Evolutionary conservation across 495 filamentous ascomycete species (phyloP).

Genomic region (Penicillium waksmanii): DNA sequence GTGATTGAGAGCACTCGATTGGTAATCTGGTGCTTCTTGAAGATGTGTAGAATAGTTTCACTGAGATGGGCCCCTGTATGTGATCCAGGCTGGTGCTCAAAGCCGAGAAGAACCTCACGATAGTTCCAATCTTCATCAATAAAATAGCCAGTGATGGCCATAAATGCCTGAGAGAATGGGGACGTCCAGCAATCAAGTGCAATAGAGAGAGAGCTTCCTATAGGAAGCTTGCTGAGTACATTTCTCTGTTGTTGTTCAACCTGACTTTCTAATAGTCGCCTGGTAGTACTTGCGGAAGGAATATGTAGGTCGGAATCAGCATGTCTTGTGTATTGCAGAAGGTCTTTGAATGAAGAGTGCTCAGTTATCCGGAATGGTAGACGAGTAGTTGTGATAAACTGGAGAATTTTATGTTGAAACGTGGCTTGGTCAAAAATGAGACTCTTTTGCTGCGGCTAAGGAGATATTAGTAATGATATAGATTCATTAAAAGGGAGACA

Average conservation of each 20-base stretch:
- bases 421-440: background rate
- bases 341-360: background rate
- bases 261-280: background rate
- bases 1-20: constrained; percentile 20
- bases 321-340: background rate
- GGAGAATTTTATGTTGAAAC: background rate
- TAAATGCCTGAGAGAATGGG: constrained; percentile 22
- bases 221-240: no score
- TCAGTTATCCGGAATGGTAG: background rate
- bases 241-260: background rate
- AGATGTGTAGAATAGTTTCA: constrained; percentile 9
- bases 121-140: constrained; percentile 22
- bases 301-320: background rate
- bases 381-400: background rate
- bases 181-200: constrained; percentile 23
- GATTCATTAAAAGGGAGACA: no score
- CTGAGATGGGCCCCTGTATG: constrained; percentile 19
- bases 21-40: constrained; percentile 12
- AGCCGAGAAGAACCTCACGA: constrained; percentile 22
- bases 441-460: no score
- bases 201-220: background rate
- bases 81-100: constrained; percentile 18
- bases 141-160: constrained; percentile 22
- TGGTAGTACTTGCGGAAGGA: background rate
- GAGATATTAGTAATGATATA: no score